Evolutionary conservation across 345 rosid genomes (phyloP).

Genomic region (Moricandia moricandioides): DNA sequence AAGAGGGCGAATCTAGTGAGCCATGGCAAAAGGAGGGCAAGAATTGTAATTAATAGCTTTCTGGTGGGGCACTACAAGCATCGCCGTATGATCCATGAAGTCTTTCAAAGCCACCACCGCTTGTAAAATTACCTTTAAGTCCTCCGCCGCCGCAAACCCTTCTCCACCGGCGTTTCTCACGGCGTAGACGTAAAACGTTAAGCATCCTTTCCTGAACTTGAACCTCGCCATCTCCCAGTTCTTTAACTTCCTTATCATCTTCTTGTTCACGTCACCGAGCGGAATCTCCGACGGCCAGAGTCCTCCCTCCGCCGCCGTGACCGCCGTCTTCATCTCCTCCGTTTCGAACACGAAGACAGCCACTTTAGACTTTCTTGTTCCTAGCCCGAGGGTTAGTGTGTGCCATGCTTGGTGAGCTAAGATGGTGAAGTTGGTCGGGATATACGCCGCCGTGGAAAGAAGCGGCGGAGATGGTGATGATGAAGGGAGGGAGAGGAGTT

Average conservation of each 20-base stretch:
- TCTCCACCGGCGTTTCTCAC: conserved; percentile 52
- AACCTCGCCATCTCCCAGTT: conserved; percentile 89
- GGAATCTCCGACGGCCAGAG: conserved; percentile 85
- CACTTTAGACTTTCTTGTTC: conserved; percentile 81
- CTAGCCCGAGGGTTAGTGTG: conserved; percentile 82
- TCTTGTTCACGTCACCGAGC: conserved; percentile 83
- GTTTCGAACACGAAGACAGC: conserved; percentile 79
- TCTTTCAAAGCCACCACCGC: conserved; percentile 86
- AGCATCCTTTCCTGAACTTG: conserved; percentile 88
- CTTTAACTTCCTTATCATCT: conserved; percentile 56
- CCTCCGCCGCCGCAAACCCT: conserved; percentile 72
- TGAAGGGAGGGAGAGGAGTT: conserved; percentile 68
- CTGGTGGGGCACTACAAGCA: conserved; percentile 92
- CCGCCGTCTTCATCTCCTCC: conserved; percentile 55
- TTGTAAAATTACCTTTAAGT: conserved; percentile 64
- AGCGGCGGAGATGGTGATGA: conserved; percentile 48
- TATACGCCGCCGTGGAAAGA: conserved; percentile 72
- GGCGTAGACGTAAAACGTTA: conserved; percentile 88
- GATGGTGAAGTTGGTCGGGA: conserved; percentile 92
- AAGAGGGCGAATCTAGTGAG: conserved; percentile 43
- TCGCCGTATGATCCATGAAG: conserved; percentile 94
- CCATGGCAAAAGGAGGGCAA: conserved; percentile 61
- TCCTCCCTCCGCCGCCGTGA: conserved; percentile 39
- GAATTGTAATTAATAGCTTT: conserved; percentile 57
- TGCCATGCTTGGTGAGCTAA: conserved; percentile 98